Evolutionary conservation across 2,329 filamentous ascomycete genomes (phyloP), one percentile per base, ranked within the genome.

Genomic region (Biscogniauxia sp.): DNA sequence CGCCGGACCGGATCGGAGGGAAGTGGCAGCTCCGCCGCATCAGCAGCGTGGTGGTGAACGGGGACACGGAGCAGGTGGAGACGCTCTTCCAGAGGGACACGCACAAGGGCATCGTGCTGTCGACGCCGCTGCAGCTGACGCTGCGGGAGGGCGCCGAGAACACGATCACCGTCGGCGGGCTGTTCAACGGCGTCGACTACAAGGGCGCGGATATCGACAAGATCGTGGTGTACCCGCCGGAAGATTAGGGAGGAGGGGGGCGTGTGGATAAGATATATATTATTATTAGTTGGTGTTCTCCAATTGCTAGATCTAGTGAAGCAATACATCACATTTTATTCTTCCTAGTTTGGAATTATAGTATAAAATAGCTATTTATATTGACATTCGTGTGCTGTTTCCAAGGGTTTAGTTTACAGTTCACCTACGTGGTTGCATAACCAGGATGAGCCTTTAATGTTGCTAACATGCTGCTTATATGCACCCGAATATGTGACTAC

Each of bases 21-120:
- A 73, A 76, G 0, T 88, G 84, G 84, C 82, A 86, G 62, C 73
- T 88, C 5, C 80, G 85, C 4, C 80, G 85, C 9, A 83, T 88
- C 59, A 82, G 81, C 66, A 86, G 84, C 54, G 84, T 88, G 1
- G 75, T 86, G 0, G 82, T 88, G 2, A 88, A 78, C 37, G 75
- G 83, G 52, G 81, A 87, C 59, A 78, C 74, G 0, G 75, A 81
- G 53, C 76, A 78, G 25, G 68, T 84, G 2, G 75, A 84, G 63
- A 80, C 80, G 6, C 68, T 84, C 20, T 83, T 78, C 65, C 81
- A 84, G 72, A 74, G 80, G 20, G 82, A 84, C 61, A 83, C 81
- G 0, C 80, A 84, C 66, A 88, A 88, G 73, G 82, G 85, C 0
- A 81, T 88, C 13, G 79, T 88, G 20, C 65, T 88, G 2, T 85